These are phyloP conservation scores for Neurospora tetraspora DNA, from an alignment of 495 filamentous ascomycete species.

Conservation along the genomic window DNA sequence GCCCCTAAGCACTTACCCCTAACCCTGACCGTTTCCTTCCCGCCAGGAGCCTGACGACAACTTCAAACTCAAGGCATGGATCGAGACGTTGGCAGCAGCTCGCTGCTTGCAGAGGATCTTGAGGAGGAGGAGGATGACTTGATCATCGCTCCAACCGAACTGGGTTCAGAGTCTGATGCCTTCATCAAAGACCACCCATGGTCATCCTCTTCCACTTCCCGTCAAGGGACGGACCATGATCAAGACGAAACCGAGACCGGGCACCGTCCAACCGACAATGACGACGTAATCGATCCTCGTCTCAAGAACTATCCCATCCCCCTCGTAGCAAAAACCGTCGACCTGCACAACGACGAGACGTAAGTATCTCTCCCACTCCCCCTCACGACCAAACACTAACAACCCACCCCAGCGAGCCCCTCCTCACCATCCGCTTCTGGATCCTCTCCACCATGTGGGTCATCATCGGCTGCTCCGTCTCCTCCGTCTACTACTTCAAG, in stretches of 20 bases:
- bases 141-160: background rate
- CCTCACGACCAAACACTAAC: background rate
- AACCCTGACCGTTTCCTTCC: background rate
- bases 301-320: conserved; percentile 10
- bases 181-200: background rate
- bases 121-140: background rate
- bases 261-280: conserved; percentile 3
- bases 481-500: background rate
- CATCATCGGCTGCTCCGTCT: background rate
- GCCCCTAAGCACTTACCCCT: background rate
- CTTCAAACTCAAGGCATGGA: background rate
- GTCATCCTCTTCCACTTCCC: background rate
- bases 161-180: background rate
- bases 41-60: background rate
- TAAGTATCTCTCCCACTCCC: background rate
- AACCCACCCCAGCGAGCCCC: background rate
- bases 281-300: conserved; percentile 10
- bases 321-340: conserved; percentile 9
- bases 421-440: background rate
- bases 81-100: background rate
- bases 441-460: background rate
- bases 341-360: conserved; percentile 6
- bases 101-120: background rate
- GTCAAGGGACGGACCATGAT: background rate
- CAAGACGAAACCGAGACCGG: conserved; percentile 2